A percentile compares a stretch with the other conserved stretches of the same genome.
Evolutionary conservation across 345 rosid species (phyloP).

Genomic region (Eucalyptus camaldulensis): DNA sequence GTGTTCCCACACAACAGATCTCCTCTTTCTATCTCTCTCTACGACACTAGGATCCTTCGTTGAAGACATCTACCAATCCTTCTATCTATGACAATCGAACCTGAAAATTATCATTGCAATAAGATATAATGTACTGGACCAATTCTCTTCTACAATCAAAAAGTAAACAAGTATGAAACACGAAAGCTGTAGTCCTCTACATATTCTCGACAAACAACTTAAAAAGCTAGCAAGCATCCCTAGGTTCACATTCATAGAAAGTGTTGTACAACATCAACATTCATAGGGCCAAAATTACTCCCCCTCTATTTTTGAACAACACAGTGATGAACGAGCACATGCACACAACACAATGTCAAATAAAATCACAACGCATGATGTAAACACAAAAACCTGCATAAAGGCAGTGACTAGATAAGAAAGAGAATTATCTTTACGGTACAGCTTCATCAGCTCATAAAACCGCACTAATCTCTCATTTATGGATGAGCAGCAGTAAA

Average conservation of each 20-base stretch:
- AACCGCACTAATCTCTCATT: background rate
- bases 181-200: background rate
- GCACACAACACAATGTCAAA: background rate
- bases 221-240: background rate
- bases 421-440: background rate
- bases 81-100: background rate
- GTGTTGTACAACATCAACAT: background rate
- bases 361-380: background rate
- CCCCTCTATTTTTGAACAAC: background rate
- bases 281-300: background rate
- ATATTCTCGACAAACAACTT: background rate
- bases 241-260: background rate
- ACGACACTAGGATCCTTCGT: background rate
- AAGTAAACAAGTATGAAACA: background rate
- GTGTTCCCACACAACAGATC: background rate
- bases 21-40: background rate
- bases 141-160: background rate
- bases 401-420: background rate
- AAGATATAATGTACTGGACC: background rate
- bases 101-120: background rate
- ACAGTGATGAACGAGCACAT: background rate
- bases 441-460: background rate
- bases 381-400: background rate
- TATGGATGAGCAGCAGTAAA: background rate
- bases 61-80: background rate